Base-by-base conservation (phyloP, 2,329 filamentous ascomycete species). In the Aspergillus ustus region DNA sequence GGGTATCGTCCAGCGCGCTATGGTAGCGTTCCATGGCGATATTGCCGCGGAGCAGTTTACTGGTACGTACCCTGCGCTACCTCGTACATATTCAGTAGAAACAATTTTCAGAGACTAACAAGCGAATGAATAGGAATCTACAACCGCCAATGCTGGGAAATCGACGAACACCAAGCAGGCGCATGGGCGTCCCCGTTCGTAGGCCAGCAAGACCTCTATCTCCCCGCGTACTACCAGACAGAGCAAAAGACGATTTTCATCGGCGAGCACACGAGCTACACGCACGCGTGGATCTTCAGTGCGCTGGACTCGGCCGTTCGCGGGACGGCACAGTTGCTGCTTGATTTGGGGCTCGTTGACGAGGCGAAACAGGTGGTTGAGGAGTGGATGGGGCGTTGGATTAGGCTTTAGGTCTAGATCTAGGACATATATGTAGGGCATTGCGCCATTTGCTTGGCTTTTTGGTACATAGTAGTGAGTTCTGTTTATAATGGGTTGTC, bases 221-320 rank as follows among this genome's bases (percentile, higher is more conserved):
- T 92, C 8, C 89, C 90, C 0, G 86, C 89, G n/a, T 92, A 90
- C 70, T 91, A 89, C 69, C 84, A 87, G 70, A 91, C 88, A 0
- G 86, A 91, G 73, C 83, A 83, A 64, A 85, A 88, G 52, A 87
- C 88, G n/a, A 85, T 91, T 37, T 90, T 91, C 62, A 79, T 89
- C 6, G 86, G 86, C 2, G 89, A 91, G 72, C 88, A 91, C 70
- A 91, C 89, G 0, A 85, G 83, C 7, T 90, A 88, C 70, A 92
- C 89, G 0, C 89, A 91, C 69, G 88, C 87, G 1, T 75, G 73
- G 73, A 74, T 75, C 13, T 74, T 73, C 31, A 86, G 84, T 2
- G 89, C 89, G 1, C 76, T 91, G 4, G 89, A 91, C 70, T 89
- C 85, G 11, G 88, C 87, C 0, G 85, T 91, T 1, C 80, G 89